Evolutionary conservation across 2,329 filamentous ascomycete genomes (phyloP), one percentile per base, ranked within the genome.

Genomic region (Thermoascus crustaceus): DNA sequence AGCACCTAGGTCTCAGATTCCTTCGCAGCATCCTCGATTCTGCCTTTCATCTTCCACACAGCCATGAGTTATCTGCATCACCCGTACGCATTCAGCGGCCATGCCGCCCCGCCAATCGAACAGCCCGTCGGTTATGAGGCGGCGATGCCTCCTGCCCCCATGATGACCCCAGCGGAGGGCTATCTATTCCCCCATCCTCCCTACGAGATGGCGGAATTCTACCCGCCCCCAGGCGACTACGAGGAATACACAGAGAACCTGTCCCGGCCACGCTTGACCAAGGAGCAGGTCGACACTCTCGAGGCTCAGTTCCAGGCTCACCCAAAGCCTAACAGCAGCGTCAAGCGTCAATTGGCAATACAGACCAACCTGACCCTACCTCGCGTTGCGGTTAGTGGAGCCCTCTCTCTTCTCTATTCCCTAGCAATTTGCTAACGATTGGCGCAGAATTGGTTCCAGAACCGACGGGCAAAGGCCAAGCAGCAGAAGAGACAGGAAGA

Each of bases 401-500:
- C 18, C 5, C 18, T 32, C 22, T 30, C 18, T 35, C 30, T 38
- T 30, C 16, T 23, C 8, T 21, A 27, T 9, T 7, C 14, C 18
- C 13, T 33, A 4, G 6, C 2, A 11, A 10, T 39, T 7, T 7
- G 7, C 17, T 32, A 18, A 19, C 34, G 25, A 9, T 11, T 11
- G 16, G n/a, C 39, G 26, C 40, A 71, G 68, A 71, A 71, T 42
- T 71, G 68, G 68, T 71, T 70, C 47, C 68, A 71, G 44, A 71
- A 71, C 44, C 61, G 68, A 40, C 63, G 68, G 30, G 68, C 68
- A 37, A 71, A 71, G 45, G 67, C 67, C 32, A 71, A 70, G 46
- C 67, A 71, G 44, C 66, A 71, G 47, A 68, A 61, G 43, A 57
- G 64, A 37, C 66, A 68, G 44, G 64, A 66, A 46, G 67, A 69